Evolutionary conservation across 1,139 yeast genomes (phyloP), one percentile per base, ranked within the genome.

Genomic region (Petasospora fabianii): DNA sequence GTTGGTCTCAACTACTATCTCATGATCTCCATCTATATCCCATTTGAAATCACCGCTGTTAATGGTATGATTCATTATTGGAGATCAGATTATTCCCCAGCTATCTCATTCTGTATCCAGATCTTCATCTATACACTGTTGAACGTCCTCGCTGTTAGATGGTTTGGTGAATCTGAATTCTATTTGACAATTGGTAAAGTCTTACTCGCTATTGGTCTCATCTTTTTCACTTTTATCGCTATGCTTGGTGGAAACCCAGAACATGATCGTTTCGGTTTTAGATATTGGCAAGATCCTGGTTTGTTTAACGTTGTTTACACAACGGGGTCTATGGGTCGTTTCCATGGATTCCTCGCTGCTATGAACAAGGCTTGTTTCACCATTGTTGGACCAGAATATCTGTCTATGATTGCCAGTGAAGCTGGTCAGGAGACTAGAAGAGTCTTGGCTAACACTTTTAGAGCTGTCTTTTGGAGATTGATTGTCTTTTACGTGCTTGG

Each of bases 161-260:
- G 67, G 45, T 75, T 71, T 49, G 81, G 81, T 54, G 77, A 75
- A 53, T 64, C 67, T 22, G 77, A 72, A 47, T 71, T 71, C 49
- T 58, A 64, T 42, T 68, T 71, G 38, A 68, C 73, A 22, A 29
- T 79, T 64, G 66, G 83, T 32, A 85, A 85, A 57, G 75, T 85
- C 30, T 48, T 83, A 4, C 69, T 85, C 43, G 82, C 84, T 45
- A 58, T 81, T 32, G 95, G 92, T 1, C 70, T 85, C 38, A 73
- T 85, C 42, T 58, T 82, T 30, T 80, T 84, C 62, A 80, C 90
- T 0, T 75, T 85, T 47, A 60, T 85, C 44, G 71, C 86, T 17
- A 84, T 85, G 87, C 79, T 82, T 54, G 95, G 95, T 27, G 95
- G 94, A 24, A 84, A 84, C 57, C 87, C 88, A 24, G 56, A 67